Evolutionary conservation across 2,329 filamentous ascomycete genomes (phyloP).

Genomic region (Taxawa tesnikishii): DNA sequence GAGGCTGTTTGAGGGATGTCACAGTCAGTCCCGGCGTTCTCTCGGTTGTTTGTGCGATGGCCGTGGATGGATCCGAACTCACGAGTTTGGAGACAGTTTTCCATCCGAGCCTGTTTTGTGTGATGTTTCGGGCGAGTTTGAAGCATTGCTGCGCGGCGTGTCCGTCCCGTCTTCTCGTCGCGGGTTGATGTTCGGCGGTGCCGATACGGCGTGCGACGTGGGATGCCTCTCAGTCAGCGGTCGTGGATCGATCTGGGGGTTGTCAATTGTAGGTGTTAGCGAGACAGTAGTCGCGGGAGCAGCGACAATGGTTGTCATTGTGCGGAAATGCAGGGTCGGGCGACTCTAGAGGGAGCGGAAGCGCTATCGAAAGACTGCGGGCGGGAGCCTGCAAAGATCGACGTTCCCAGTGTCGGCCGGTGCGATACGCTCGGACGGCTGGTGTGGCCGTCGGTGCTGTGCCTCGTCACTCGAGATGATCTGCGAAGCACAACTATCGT

Average conservation of each 20-base stretch:
- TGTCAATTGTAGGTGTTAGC: conserved; percentile 18
- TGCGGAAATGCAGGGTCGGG: conserved; percentile 3
- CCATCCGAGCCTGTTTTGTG: conserved; percentile 28
- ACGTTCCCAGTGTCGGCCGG: too few relatives aligned
- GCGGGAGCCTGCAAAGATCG: too few relatives aligned
- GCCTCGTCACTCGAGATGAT: too few relatives aligned
- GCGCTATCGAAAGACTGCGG: conserved; percentile 9
- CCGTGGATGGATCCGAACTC: conserved; percentile 19
- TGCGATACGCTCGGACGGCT: too few relatives aligned
- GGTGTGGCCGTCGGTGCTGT: too few relatives aligned
- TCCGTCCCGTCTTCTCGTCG: conserved; percentile 21
- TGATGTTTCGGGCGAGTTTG: conserved; percentile 10
- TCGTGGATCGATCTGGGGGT: conserved; percentile 11
- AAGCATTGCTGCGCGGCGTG: conserved; percentile 12
- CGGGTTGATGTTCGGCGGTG: conserved; percentile 22
- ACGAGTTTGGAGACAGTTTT: conserved; percentile 42
- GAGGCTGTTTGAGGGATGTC: conserved; percentile 28
- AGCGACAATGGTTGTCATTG: conserved; percentile 36
- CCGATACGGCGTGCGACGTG: conserved; percentile 24
- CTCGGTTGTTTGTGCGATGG: conserved; percentile 13
- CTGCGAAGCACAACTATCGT: too few relatives aligned
- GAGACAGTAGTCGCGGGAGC: conserved; percentile 15
- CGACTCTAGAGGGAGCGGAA: conserved; percentile 2
- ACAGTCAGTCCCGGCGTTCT: conserved; percentile 2
- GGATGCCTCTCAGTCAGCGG: conserved; percentile 18